Base-by-base conservation (phyloP, 768 basidiomycete species). In the Lentinula aciculospora region DNA sequence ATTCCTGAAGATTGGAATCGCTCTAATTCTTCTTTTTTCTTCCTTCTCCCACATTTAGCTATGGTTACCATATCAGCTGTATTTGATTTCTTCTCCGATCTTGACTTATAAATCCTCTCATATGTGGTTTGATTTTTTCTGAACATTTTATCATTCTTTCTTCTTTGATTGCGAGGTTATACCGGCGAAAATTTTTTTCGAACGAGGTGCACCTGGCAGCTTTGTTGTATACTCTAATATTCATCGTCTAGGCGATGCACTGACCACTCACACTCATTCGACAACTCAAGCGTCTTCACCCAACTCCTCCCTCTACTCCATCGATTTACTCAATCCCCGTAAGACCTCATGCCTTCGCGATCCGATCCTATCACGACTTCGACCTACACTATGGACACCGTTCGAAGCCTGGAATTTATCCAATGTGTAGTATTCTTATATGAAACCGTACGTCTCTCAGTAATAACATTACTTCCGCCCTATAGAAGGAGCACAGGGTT, bases 91-190 rank as follows among this genome's bases (percentile, higher is more conserved):
- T 12, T 8, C 42, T 58, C 48, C 23, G 25, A 51, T 51, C 49
- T 51, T 58, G 47, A 58, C 49, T 58, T 58, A 58, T 58, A n/a
- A n/a, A n/a, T 36, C 50, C 2, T 23, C 37, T 34, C 34, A 10
- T 48, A 37, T 57, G 21, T 57, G 28, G 36, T 57, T 27, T n/a
- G 13, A 7, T 28, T 54, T 21, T 36, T 40, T n/a, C 21, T 31
- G 28, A 12, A 13, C 37, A n/a, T 40, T 39, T 42, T 17, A 17
- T 54, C 42, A 28, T 42, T 0, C 19, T 19, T 25, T 23, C n/a
- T 0, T 4, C 29, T 23, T 37, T 15, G 8, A 12, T 6, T 9
- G 19, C 10, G 6, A 31, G 46, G 27, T 12, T 29, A 29, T 17
- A 28, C 13, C 15, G n/a, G 7, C 46, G 15, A 47, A 17, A 4